These are phyloP conservation scores for Beauveria medogensis DNA, from an alignment of 2,329 filamentous ascomycete genomes.

Conservation along the genomic window DNA sequence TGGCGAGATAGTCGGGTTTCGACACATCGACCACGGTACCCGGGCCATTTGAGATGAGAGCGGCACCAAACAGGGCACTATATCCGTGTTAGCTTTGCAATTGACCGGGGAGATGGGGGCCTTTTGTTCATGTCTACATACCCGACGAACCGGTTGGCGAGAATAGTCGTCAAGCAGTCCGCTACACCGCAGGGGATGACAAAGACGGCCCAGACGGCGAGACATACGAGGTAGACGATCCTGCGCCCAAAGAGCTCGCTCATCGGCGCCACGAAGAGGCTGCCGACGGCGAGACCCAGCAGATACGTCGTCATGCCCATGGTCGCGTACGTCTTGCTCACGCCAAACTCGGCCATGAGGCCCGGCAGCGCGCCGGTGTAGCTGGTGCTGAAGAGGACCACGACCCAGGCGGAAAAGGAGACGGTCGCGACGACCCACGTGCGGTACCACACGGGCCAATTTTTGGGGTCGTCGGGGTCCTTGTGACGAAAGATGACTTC, in stretches of 20 bases:
- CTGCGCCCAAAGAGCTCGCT: slow-evolving; percentile 56
- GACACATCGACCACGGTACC: slow-evolving; percentile 72
- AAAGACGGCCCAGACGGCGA: slow-evolving; percentile 54
- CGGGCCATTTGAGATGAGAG: slow-evolving; percentile 69
- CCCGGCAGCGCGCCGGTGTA: slow-evolving; percentile 62
- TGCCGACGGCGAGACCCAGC: slow-evolving; percentile 58
- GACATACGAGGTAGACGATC: slow-evolving; percentile 54
- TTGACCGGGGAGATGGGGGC: too few relatives aligned
- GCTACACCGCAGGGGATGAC: slow-evolving; percentile 61
- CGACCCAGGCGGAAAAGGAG: slow-evolving; percentile 30
- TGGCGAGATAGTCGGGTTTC: slow-evolving; percentile 61
- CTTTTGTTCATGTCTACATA: slow-evolving; percentile 16
- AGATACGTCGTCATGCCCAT: slow-evolving; percentile 68
- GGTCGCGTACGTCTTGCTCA: slow-evolving; percentile 49
- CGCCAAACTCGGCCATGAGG: slow-evolving; percentile 55
- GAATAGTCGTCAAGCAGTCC: slow-evolving; percentile 53
- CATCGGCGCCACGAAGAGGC: slow-evolving; percentile 60
- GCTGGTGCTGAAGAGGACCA: slow-evolving; percentile 61
- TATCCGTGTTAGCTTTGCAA: neutral
- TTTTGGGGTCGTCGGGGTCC: slow-evolving; percentile 57
- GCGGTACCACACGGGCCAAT: slow-evolving; percentile 49
- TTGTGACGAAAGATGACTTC: slow-evolving; percentile 60
- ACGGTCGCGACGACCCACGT: slow-evolving; percentile 29
- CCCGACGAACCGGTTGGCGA: slow-evolving; percentile 61
- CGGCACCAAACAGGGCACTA: slow-evolving; percentile 58